phyloP scores from a whole-genome alignment of 2,329 filamentous ascomycete species.

The Xylaria sp. region DNA sequence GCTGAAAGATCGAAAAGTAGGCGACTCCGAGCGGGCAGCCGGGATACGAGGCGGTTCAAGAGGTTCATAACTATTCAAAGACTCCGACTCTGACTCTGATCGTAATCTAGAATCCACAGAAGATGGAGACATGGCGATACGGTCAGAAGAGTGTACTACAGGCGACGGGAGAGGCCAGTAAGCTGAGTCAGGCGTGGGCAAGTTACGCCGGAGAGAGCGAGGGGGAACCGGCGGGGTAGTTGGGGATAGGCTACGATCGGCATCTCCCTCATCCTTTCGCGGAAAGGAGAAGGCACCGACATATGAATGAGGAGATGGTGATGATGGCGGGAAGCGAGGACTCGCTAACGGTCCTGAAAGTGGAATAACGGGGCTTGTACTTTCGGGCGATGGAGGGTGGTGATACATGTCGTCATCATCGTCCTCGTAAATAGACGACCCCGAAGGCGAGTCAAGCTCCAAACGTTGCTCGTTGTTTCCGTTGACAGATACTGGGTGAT shows the following conservation, averaged over 20 bases:
- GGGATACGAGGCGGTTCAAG: constrained; percentile 36
- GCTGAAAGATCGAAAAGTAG: constrained; percentile 44
- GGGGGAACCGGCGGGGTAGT: constrained; percentile 29
- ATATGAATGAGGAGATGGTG: constrained; percentile 23
- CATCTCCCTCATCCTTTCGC: constrained; percentile 26
- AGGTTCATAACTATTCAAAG: constrained; percentile 20
- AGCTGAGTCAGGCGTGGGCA: constrained; percentile 35
- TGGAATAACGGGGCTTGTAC: constrained; percentile 45
- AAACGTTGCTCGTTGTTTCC: constrained; percentile 7
- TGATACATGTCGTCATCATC: constrained; percentile 32
- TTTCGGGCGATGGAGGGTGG: constrained; percentile 43
- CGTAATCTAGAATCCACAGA: constrained; percentile 28
- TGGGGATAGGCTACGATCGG: constrained; percentile 19
- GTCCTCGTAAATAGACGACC: constrained; percentile 39
- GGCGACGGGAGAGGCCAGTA: constrained; percentile 39
- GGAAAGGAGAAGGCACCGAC: constrained; percentile 25
- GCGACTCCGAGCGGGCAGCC: constrained; percentile 41
- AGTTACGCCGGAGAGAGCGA: constrained; percentile 33
- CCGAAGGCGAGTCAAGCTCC: constrained; percentile 34
- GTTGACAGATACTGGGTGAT: not conserved
- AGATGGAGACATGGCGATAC: constrained; percentile 28
- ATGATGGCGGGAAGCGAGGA: constrained; percentile 38
- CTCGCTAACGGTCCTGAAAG: constrained; percentile 45
- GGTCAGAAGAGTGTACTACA: constrained; percentile 32
- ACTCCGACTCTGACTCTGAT: constrained; percentile 28